These are phyloP conservation scores for Coniochaeta sp. DNA, from an alignment of 2,329 filamentous ascomycete species.

Conservation along the genomic window DNA sequence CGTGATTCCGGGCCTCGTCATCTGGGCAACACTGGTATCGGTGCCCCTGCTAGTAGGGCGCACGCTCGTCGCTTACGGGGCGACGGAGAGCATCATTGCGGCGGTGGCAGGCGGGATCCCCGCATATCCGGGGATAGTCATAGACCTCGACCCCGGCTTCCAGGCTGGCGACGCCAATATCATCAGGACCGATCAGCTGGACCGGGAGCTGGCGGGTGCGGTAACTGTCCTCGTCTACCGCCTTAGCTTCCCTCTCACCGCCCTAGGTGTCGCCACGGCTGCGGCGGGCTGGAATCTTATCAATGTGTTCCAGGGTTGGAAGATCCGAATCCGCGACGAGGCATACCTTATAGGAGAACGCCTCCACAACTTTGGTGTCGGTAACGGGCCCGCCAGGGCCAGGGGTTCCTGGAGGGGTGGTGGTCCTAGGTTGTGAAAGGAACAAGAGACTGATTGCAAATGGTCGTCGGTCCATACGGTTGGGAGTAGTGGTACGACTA, in stretches of 20 bases:
- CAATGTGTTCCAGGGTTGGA: constrained; percentile 65
- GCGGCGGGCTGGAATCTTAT: constrained; percentile 43
- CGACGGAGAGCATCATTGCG: constrained; percentile 7
- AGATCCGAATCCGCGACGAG: constrained; percentile 78
- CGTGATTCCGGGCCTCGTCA: constrained; percentile 62
- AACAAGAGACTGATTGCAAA: not conserved
- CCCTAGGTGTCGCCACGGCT: constrained; percentile 37
- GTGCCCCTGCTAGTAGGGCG: constrained; percentile 56
- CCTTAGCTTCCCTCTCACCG: constrained; percentile 62
- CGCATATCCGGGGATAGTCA: not conserved
- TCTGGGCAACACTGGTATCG: constrained; percentile 55
- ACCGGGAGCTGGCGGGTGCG: constrained; percentile 13
- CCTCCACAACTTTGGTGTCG: constrained; percentile 78
- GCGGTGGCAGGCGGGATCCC: constrained; percentile 1
- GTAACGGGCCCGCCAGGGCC: not conserved
- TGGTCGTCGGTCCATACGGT: not conserved
- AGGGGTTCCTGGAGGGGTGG: constrained; percentile 25
- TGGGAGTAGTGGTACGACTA: not conserved
- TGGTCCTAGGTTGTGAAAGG: constrained; percentile 19
- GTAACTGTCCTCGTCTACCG: constrained; percentile 37
- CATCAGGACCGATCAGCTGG: constrained; percentile 13
- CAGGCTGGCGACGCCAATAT: constrained; percentile 7
- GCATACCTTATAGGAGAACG: constrained; percentile 93
- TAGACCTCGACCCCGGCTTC: constrained; percentile 11
- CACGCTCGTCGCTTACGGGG: constrained; percentile 32